Conservation (phyloP, 805 yeast genomes). For the Lachancea quebecensis region DNA sequence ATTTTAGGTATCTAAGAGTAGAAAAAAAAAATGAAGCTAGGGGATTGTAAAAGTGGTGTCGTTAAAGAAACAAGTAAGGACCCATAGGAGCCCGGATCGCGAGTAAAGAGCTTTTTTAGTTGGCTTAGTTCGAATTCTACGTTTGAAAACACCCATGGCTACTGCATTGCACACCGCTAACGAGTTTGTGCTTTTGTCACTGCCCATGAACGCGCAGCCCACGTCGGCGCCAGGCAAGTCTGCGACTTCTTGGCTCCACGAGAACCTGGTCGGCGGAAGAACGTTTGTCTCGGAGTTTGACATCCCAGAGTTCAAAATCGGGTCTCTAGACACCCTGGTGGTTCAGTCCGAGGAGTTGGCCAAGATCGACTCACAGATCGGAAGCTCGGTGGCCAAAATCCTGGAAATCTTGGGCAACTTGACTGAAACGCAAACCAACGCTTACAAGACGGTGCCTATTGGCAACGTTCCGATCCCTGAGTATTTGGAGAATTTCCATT, state of each 20-base stretch:
- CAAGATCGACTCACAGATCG: slow-evolving; percentile 75
- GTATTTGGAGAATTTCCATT: slow-evolving; percentile 67
- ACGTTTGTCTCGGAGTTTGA: slow-evolving; percentile 49
- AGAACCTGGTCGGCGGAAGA: slow-evolving; percentile 49
- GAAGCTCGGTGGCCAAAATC: slow-evolving; percentile 60
- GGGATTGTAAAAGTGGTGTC: background rate
- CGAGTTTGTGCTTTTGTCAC: slow-evolving; percentile 44
- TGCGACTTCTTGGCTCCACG: slow-evolving; percentile 47
- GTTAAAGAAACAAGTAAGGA: no score
- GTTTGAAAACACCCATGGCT: slow-evolving; percentile 14
- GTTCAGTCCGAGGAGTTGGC: slow-evolving; percentile 84
- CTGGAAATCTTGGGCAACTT: slow-evolving; percentile 61
- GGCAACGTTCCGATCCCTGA: slow-evolving; percentile 45
- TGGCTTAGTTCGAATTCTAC: background rate
- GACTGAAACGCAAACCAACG: slow-evolving; percentile 37
- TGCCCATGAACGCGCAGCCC: slow-evolving; percentile 51
- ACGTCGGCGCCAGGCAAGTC: slow-evolving; percentile 37
- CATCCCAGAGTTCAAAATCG: slow-evolving; percentile 85
- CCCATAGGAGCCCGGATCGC: no score
- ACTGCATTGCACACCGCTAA: slow-evolving; percentile 29
- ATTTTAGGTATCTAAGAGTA: background rate
- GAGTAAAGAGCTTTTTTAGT: background rate
- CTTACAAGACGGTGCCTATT: slow-evolving; percentile 47
- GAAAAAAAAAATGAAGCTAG: background rate
- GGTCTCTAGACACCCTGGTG: slow-evolving; percentile 87